Conservation (phyloP, 257 asterid genomes). For the Lycium barbarum region DNA sequence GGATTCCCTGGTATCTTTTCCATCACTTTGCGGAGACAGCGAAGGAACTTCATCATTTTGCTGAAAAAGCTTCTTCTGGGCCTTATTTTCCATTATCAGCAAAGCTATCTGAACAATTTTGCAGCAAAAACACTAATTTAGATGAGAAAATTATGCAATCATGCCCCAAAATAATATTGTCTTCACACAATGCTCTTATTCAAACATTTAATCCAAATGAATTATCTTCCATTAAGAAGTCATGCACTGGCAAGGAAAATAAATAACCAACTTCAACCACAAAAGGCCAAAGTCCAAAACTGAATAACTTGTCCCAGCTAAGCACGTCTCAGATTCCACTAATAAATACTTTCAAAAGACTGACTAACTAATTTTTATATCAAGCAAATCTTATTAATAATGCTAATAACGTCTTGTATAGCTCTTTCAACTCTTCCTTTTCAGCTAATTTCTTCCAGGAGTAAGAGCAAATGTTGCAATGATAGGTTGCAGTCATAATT, state of each 20-base stretch:
- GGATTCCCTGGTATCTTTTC: slow-evolving; percentile 27
- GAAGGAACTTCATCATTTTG: slow-evolving; percentile 33
- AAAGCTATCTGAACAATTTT: slow-evolving; percentile 42
- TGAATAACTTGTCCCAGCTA: slow-evolving; percentile 3
- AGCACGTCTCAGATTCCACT: not conserved
- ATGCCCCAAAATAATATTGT: not conserved
- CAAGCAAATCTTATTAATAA: not conserved
- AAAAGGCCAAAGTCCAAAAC: not conserved
- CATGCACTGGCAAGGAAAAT: not conserved
- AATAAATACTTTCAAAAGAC: not conserved
- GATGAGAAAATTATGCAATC: not conserved
- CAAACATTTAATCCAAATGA: not conserved
- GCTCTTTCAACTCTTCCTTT: slow-evolving; percentile 20
- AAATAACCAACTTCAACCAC: slow-evolving; percentile 12
- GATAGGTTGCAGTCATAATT: no score
- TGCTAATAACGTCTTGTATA: not conserved
- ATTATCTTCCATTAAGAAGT: slow-evolving; percentile 14
- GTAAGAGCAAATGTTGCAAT: slow-evolving; percentile 12
- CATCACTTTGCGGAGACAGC: slow-evolving; percentile 9
- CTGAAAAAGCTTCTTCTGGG: slow-evolving; percentile 35
- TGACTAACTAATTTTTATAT: not conserved
- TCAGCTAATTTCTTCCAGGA: slow-evolving; percentile 16
- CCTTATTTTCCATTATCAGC: slow-evolving; percentile 41
- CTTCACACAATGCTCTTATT: not conserved
- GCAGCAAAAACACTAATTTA: slow-evolving; percentile 1